phyloP scores from a whole-genome alignment of 2,329 filamentous ascomycete species.

The Aspergillus sojae region DNA sequence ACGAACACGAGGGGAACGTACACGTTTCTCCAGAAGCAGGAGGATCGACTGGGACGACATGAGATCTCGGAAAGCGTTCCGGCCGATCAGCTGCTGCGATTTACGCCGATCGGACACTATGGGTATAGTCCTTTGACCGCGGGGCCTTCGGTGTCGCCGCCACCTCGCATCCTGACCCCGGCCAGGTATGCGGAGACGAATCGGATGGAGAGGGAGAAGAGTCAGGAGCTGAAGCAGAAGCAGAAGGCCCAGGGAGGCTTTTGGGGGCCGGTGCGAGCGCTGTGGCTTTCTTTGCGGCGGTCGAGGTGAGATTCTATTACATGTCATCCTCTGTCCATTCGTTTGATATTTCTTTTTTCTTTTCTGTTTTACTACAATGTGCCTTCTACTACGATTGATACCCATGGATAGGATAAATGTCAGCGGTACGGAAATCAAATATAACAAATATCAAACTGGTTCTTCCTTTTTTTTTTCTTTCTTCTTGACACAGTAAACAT shows the following conservation, averaged over 20 bases:
- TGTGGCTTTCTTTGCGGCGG: slow-evolving; percentile 13
- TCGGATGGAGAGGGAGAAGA: neutral
- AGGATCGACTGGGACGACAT: neutral
- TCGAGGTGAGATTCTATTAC: neutral
- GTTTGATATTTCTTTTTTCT: neutral
- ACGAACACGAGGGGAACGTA: neutral
- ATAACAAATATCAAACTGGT: neutral
- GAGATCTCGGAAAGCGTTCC: neutral
- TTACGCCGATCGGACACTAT: slow-evolving; percentile 13
- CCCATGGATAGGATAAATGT: neutral
- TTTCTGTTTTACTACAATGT: neutral
- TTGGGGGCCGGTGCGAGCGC: slow-evolving; percentile 7
- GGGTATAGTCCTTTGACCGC: slow-evolving; percentile 9
- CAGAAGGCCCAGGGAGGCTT: neutral
- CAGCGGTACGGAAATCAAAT: neutral
- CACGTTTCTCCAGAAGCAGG: neutral
- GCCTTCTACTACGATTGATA: neutral
- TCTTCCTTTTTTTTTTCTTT: neutral
- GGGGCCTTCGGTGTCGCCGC: slow-evolving; percentile 9
- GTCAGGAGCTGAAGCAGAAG: neutral
- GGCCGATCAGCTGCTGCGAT: neutral
- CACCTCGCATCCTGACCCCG: slow-evolving; percentile 18
- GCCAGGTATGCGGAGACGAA: slow-evolving; percentile 15
- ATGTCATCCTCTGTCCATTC: neutral
- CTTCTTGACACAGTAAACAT: neutral